Evolutionary conservation across 768 basidiomycete genomes (phyloP).

Genomic region (Phanerodontia chrysosporium): DNA sequence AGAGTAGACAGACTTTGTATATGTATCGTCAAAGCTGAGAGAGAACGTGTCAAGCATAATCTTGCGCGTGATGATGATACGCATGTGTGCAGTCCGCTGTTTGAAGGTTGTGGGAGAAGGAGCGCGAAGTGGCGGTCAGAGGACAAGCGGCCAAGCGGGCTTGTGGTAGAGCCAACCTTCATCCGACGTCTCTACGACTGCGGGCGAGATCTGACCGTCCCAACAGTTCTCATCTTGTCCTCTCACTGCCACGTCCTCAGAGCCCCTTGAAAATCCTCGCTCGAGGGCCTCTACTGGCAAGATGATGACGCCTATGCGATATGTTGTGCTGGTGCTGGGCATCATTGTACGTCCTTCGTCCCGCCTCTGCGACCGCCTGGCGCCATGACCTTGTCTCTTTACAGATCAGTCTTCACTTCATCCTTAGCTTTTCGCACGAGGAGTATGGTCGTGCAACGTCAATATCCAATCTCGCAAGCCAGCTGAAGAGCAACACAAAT

Average conservation of each 20-base stretch:
- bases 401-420: conserved; percentile 54
- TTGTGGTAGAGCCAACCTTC: neutral
- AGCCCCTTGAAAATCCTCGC: neutral
- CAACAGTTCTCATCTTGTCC: conserved; percentile 1
- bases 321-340: conserved; percentile 40
- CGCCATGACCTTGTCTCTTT: neutral
- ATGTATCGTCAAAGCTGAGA: no score
- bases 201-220: neutral
- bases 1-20: neutral
- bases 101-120: neutral
- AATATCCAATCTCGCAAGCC: conserved; percentile 33
- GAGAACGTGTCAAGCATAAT: neutral
- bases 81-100: no score
- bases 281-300: conserved; percentile 13
- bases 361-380: neutral
- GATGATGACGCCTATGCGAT: conserved; percentile 62
- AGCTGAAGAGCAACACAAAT: conserved; percentile 15
- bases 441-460: conserved; percentile 46
- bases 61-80: neutral
- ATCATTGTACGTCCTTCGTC: conserved; percentile 24
- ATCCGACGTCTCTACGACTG: neutral
- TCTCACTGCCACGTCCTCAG: neutral
- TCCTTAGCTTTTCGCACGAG: conserved; percentile 46
- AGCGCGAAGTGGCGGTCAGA: neutral
- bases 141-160: neutral